These are phyloP conservation scores for Sporothrix brunneoviolacea DNA, from an alignment of 2,329 filamentous ascomycete species.

Conservation along the genomic window DNA sequence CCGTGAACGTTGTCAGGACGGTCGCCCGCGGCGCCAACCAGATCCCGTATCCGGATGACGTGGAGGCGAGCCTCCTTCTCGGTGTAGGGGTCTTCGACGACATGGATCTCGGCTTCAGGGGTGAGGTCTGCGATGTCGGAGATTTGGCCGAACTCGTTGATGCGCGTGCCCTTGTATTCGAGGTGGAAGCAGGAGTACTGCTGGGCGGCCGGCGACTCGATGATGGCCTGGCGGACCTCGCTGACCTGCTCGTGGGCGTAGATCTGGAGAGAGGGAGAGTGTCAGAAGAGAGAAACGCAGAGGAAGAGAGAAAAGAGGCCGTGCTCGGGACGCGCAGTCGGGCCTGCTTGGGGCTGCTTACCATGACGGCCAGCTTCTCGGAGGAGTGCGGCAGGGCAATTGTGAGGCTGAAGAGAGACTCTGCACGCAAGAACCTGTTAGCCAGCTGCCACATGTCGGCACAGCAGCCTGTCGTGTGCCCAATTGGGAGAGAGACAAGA, in stretches of 20 bases:
- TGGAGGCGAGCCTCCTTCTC: constrained; percentile 98
- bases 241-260: constrained; percentile 93
- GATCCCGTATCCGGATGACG: constrained; percentile 79
- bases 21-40: constrained; percentile 87
- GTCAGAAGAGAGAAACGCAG: neutral
- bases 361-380: constrained; percentile 77
- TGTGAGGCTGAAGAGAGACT: constrained; percentile 56
- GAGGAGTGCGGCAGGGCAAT: constrained; percentile 77
- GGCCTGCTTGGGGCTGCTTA: constrained; percentile 32
- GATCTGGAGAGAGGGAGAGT: constrained; percentile 46
- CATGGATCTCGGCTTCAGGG: constrained; percentile 66
- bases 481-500: neutral
- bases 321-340: neutral
- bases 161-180: constrained; percentile 76
- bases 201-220: constrained; percentile 86
- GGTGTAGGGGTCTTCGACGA: constrained; percentile 94
- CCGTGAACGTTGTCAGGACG: constrained; percentile 83
- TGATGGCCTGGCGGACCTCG: constrained; percentile 92
- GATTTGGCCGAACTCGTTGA: constrained; percentile 93
- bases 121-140: constrained; percentile 79
- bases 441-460: neutral
- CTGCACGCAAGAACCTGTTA: constrained; percentile 11
- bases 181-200: constrained; percentile 99
- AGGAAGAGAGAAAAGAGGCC: neutral
- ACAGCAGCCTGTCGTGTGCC: neutral